Evolutionary conservation across 2,329 filamentous ascomycete genomes (phyloP), one percentile per base, ranked within the genome.

Genomic region (Aspergillus ibericus): DNA sequence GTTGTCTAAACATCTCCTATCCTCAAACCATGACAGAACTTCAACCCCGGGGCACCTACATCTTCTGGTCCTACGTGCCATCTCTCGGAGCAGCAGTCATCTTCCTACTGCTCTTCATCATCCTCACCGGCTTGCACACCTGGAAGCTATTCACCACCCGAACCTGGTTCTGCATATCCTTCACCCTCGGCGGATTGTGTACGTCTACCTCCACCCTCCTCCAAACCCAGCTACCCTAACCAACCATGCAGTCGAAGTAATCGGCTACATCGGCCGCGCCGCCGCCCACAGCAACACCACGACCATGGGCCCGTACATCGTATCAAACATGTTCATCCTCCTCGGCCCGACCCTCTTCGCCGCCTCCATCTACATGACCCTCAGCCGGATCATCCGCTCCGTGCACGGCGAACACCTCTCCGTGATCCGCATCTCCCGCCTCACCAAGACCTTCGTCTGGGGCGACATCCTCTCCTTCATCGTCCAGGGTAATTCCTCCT

Each of bases 351-450:
- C 77, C 2, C 76, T 82, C 46, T 77, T 81, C 59, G 80, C 80
- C 16, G 81, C 81, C n/a, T 75, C 76, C 1, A 79, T 81, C 63
- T 82, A 83, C 63, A 82, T 81, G 68, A 71, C 74, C n/a, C 75
- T 82, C 49, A 77, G 75, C 36, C 76, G 80, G 10, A 72, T 82
- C 36, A 76, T 82, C 13, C 69, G 72, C 15, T 62, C 74, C 35
- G 68, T 77, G 2, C 68, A 78, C 8, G 76, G 70, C 42, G 80
- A 80, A 56, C 68, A 74, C 13, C 70, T 72, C 1, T 71, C 79
- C 5, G 70, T 80, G 68, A 78, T 81, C 57, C 73, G 75, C 3
- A 70, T 75, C 1, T 70, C 70, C 2, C 78, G 77, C 69, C 70
- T 82, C n/a, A 82, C 80, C 0, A 77, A 77, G 36, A 77, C 77